phyloP scores from a whole-genome alignment of 495 filamentous ascomycete species.

The Aspergillus cavernicola region DNA sequence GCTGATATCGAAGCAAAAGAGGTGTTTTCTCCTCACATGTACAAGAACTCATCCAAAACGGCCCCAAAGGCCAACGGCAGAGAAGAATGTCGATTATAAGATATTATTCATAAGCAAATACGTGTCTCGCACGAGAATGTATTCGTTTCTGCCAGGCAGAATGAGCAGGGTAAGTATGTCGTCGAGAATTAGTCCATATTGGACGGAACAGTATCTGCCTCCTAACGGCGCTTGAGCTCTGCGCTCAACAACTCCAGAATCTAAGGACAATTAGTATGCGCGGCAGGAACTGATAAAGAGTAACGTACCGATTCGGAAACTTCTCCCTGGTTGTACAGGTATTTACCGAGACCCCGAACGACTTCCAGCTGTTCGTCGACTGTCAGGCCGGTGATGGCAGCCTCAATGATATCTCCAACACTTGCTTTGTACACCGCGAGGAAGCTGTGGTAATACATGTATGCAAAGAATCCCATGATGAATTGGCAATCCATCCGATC shows the following conservation, averaged over 20 bases:
- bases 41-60: constrained; percentile 9
- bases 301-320: constrained; percentile 58
- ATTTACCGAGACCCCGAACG: constrained; percentile 75
- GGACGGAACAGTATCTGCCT: constrained; percentile 14
- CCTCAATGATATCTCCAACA: constrained; percentile 83
- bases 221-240: constrained; percentile 41
- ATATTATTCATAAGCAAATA: constrained; percentile 12
- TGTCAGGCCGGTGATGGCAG: constrained; percentile 77
- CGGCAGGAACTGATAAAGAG: background rate
- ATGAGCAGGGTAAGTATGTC: too few species aligned
- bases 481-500: constrained; percentile 99
- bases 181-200: too few species aligned
- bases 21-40: constrained; percentile 1
- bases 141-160: constrained; percentile 10
- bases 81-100: constrained; percentile 17
- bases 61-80: background rate
- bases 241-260: constrained; percentile 40
- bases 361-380: constrained; percentile 87
- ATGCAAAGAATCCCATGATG: constrained; percentile 99
- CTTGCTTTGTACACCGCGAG: constrained; percentile 80
- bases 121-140: constrained; percentile 10
- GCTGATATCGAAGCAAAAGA: background rate
- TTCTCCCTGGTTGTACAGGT: constrained; percentile 80
- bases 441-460: constrained; percentile 97
- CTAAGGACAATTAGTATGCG: constrained; percentile 24